phyloP scores from a whole-genome alignment of 768 basidiomycete species.

The Lactarius quietus region DNA sequence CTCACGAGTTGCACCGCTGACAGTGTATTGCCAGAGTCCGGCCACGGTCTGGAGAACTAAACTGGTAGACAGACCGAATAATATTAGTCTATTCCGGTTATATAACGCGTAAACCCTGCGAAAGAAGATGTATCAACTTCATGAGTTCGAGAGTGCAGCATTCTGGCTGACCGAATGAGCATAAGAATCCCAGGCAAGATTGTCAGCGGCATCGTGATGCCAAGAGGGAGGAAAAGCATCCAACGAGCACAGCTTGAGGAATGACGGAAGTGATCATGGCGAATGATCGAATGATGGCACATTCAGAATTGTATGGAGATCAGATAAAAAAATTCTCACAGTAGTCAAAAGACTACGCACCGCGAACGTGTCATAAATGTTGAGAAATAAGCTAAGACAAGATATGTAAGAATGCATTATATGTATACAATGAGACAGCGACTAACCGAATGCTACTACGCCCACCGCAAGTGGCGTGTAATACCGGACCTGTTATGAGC shows the following conservation, averaged over 20 bases:
- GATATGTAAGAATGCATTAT: neutral
- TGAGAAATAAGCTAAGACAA: conserved; percentile 21
- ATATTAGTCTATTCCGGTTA: conserved; percentile 21
- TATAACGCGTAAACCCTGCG: conserved; percentile 25
- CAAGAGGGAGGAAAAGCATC: conserved; percentile 26
- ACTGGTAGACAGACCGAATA: conserved; percentile 15
- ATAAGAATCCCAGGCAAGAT: conserved; percentile 24
- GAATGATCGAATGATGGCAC: neutral
- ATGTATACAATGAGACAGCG: neutral
- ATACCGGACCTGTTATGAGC: conserved; percentile 18
- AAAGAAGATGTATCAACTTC: neutral
- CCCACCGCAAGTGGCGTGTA: conserved; percentile 19
- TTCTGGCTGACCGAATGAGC: conserved; percentile 22
- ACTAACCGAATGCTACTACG: conserved; percentile 23
- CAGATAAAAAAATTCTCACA: neutral
- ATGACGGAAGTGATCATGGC: neutral
- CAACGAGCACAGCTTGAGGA: conserved; percentile 18
- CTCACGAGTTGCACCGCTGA: conserved; percentile 16
- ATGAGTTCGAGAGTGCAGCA: neutral
- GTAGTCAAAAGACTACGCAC: conserved; percentile 4
- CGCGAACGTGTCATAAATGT: conserved; percentile 24
- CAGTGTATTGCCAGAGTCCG: conserved; percentile 25
- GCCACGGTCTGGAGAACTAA: conserved; percentile 18
- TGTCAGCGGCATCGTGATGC: conserved; percentile 22
- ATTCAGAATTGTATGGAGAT: neutral